Conservation (phyloP, 805 yeast species). For the Cyberlindnera xishuangbannaensis region DNA sequence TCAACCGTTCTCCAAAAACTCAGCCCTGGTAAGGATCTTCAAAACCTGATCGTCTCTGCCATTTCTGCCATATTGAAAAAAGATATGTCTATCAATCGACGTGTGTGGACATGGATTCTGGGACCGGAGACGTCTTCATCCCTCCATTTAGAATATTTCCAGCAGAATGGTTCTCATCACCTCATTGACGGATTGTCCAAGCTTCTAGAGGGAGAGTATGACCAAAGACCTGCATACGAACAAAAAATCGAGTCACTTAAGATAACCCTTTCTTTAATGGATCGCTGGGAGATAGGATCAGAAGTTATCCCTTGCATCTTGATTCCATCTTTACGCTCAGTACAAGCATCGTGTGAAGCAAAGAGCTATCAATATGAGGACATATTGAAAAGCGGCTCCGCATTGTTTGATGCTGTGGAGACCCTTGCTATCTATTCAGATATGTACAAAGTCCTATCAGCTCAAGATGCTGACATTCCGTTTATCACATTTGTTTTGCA, state of each 20-base stretch:
- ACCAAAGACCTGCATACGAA: slow-evolving; percentile 20
- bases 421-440: slow-evolving; percentile 72
- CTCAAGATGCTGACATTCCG: slow-evolving; percentile 32
- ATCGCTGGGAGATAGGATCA: slow-evolving; percentile 91
- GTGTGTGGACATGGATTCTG: slow-evolving; percentile 89
- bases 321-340: slow-evolving; percentile 53
- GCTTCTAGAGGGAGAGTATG: slow-evolving; percentile 32
- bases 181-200: slow-evolving; percentile 50
- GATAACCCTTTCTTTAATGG: slow-evolving; percentile 72
- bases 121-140: slow-evolving; percentile 55
- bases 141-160: slow-evolving; percentile 41
- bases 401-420: slow-evolving; percentile 84
- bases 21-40: slow-evolving; percentile 47
- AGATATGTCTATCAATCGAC: slow-evolving; percentile 92
- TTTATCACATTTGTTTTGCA: slow-evolving; percentile 54
- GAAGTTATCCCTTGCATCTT: slow-evolving; percentile 64
- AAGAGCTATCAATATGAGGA: slow-evolving; percentile 32
- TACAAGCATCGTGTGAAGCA: slow-evolving; percentile 29
- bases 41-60: slow-evolving; percentile 54
- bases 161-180: slow-evolving; percentile 44
- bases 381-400: slow-evolving; percentile 50
- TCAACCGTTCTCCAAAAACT: slow-evolving; percentile 48
- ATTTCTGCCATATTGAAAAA: slow-evolving; percentile 65
- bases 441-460: slow-evolving; percentile 37
- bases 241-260: slow-evolving; percentile 48